Conservation (phyloP, 768 basidiomycete genomes). For the Amylocystis lapponica region DNA sequence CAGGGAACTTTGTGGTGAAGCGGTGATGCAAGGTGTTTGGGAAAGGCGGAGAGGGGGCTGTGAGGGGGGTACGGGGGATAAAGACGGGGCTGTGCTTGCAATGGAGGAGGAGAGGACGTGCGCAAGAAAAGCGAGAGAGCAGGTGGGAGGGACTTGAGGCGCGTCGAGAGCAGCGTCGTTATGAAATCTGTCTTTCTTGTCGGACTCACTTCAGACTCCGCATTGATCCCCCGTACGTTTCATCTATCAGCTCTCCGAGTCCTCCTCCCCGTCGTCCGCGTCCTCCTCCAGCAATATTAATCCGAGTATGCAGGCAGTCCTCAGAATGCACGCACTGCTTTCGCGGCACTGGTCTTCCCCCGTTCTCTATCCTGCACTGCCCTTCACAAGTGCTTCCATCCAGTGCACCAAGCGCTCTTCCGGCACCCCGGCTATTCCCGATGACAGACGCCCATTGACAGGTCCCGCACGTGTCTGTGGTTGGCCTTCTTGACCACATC, state of each 20-base stretch:
- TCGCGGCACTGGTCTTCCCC: no score
- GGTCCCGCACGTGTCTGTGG: no score
- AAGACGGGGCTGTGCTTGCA: background rate
- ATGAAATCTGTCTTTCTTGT: background rate
- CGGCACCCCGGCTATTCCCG: no score
- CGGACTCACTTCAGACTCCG: slow-evolving; percentile 1
- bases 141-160: background rate
- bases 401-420: no score
- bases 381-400: no score
- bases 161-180: background rate
- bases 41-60: background rate
- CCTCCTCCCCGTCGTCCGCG: background rate
- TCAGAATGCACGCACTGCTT: no score
- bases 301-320: no score
- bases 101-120: background rate
- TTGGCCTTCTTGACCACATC: no score
- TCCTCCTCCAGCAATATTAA: no score
- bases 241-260: background rate
- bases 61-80: background rate
- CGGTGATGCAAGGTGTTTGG: slow-evolving; percentile 2
- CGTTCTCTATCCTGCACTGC: no score
- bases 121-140: no score
- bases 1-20: background rate
- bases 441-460: no score
- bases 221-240: background rate